Evolutionary conservation across 2,329 filamentous ascomycete genomes (phyloP).

Genomic region (Aureobasidium musti): DNA sequence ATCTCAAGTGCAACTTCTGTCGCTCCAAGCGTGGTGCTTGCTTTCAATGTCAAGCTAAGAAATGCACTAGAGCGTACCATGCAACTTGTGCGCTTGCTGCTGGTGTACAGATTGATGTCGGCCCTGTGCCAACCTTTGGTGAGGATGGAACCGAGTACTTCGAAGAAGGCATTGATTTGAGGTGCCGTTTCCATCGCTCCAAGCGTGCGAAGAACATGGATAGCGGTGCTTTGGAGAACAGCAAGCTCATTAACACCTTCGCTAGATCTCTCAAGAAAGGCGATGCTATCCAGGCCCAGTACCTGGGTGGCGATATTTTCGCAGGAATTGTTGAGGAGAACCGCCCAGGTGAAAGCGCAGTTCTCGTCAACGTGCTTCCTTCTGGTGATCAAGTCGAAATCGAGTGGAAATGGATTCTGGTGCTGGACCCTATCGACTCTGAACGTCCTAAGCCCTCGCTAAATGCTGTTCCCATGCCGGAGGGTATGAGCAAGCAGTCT

Average conservation of each 20-base stretch:
- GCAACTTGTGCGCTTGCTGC: slow-evolving; percentile 91
- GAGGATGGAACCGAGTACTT: slow-evolving; percentile 92
- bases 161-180: slow-evolving; percentile 87
- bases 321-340: slow-evolving; percentile 88
- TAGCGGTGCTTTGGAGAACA: slow-evolving; percentile 65
- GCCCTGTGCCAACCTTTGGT: slow-evolving; percentile 80
- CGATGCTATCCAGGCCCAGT: slow-evolving; percentile 85
- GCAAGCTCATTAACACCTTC: slow-evolving; percentile 66
- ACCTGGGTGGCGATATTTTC: slow-evolving; percentile 81
- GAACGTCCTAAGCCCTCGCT: slow-evolving; percentile 72
- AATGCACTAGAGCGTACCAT: slow-evolving; percentile 91
- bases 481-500: slow-evolving; percentile 51
- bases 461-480: slow-evolving; percentile 70
- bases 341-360: slow-evolving; percentile 68
- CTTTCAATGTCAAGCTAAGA: slow-evolving; percentile 94
- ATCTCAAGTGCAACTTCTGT: slow-evolving; percentile 93
- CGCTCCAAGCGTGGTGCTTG: slow-evolving; percentile 93
- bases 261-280: slow-evolving; percentile 69
- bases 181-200: slow-evolving; percentile 88
- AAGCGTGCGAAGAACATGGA: slow-evolving; percentile 73
- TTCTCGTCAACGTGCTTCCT: slow-evolving; percentile 81
- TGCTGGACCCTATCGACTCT: slow-evolving; percentile 70
- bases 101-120: slow-evolving; percentile 87
- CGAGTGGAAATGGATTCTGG: slow-evolving; percentile 79
- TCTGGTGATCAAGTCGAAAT: slow-evolving; percentile 78